Base-by-base conservation (phyloP, 1,284 basidiomycete species). In the Porodaedalea pini region DNA sequence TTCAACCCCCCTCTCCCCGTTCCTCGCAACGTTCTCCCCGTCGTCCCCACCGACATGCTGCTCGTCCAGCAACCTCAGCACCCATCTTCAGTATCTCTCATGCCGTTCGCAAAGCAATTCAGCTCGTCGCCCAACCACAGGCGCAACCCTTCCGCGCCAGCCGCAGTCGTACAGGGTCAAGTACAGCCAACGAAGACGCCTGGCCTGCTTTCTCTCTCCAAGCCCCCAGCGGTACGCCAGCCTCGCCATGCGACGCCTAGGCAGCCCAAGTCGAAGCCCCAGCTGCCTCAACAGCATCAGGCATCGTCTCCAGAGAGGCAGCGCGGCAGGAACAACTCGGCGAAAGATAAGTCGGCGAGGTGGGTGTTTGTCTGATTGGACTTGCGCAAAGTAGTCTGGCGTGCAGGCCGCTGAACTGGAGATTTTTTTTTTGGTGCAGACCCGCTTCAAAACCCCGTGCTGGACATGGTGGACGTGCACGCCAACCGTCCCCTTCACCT, bases 151-250 rank as follows among this genome's bases (percentile, higher is more conserved):
- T 88, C 86, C 0, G 86, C 86, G 0, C 83, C 85, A 4, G 77
- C 80, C 3, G 77, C 80, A 39, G 79, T 87, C 64, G 72, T 79
- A 60, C 44, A 55, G 23, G 50, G 29, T 15, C 58, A 59, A 47
- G 82, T 89, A 13, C 83, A 86, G 66, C 80, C 86, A 1, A 88
- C 87, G 13, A 79, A 78, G 58, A 86, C 81, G 0, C 86, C 87
- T 0, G 86, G 86, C 65, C 75, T 89, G 15, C 78, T 89, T 55
- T 79, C 83, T 52, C 75, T 89, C 56, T 81, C 85, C 57, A 86
- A 83, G 74, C 83, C 83, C 17, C 62, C 70, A 17, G 43, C 36
- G 49, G 23, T 34, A 27, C 56, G 56, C 36, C 50, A 47, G 27
- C 32, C 34, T 27, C 51, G 57, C n/a, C 47, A 56, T 29, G 23